phyloP scores from a whole-genome alignment of 108 stramenopile species.

The Nitzschia sp. region DNA sequence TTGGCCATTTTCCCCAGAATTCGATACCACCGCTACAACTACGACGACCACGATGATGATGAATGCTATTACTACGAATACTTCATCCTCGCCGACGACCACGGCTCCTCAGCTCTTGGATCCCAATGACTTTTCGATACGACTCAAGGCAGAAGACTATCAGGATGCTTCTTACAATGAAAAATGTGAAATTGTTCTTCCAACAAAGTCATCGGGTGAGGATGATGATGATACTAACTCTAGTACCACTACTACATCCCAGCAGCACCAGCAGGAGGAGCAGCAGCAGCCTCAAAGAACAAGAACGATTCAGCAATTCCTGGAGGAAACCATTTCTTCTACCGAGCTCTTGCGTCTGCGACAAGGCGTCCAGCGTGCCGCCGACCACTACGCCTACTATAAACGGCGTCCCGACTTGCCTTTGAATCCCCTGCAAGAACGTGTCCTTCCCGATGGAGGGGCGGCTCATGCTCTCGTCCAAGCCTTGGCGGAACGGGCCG shows the following conservation, averaged over 20 bases:
- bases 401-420: conserved; percentile 20
- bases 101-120: background rate
- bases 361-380: conserved; percentile 16
- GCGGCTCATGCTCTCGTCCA: conserved; percentile 31
- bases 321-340: conserved; percentile 23
- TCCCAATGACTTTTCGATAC: conserved; percentile 27
- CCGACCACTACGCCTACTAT: conserved; percentile 38
- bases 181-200: conserved; percentile 7
- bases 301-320: conserved; percentile 7
- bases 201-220: too few relatives aligned
- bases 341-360: conserved; percentile 24
- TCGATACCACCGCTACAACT: too few relatives aligned
- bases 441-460: conserved; percentile 39
- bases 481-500: conserved; percentile 30
- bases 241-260: background rate
- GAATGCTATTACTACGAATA: background rate
- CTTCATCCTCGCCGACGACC: background rate
- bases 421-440: conserved; percentile 30
- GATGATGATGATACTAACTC: background rate
- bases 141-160: conserved; percentile 21
- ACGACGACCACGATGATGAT: too few relatives aligned
- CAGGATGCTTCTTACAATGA: conserved; percentile 7
- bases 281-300: too few relatives aligned
- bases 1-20: conserved; percentile 39
- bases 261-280: too few relatives aligned